Conservation (phyloP, 768 basidiomycete species). For the Macrolepiota dolichaula region DNA sequence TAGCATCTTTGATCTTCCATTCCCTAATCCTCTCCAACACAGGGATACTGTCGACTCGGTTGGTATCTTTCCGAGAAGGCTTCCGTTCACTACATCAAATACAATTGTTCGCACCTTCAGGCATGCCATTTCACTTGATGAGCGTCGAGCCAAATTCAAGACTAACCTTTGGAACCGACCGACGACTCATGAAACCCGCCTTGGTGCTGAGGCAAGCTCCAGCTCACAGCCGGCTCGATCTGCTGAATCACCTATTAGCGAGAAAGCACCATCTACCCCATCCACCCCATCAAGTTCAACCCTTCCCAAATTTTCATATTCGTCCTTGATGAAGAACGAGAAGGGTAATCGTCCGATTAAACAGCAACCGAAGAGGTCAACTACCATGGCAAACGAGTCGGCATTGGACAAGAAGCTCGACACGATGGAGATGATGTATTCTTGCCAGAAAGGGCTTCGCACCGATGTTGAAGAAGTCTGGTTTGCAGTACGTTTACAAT, state of each 20-base stretch:
- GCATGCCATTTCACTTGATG: constrained; percentile 65
- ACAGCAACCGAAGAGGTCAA: constrained; percentile 5
- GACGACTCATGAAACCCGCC: constrained; percentile 21
- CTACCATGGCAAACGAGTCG: constrained; percentile 14
- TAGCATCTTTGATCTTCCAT: not conserved
- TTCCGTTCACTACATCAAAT: constrained; percentile 59
- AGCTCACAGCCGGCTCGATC: not conserved
- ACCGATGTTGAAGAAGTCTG: constrained; percentile 63
- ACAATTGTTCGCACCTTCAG: constrained; percentile 55
- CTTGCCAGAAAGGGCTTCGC: constrained; percentile 15
- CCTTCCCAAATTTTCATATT: not conserved
- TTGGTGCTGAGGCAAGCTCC: constrained; percentile 17
- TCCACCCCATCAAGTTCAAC: not conserved
- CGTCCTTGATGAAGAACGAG: not conserved
- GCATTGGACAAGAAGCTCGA: constrained; percentile 23
- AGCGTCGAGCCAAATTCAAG: constrained; percentile 58
- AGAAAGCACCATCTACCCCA: not conserved
- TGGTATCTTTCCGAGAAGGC: constrained; percentile 46
- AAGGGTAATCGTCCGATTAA: not conserved
- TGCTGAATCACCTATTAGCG: not conserved
- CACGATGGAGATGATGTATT: constrained; percentile 30
- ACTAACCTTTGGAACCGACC: constrained; percentile 47
- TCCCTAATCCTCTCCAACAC: not conserved
- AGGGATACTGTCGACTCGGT: constrained; percentile 73
- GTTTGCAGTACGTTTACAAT: constrained; percentile 44